Conservation (phyloP, 176 grass and related monocot species). For the Urochloa ruziziensis region DNA sequence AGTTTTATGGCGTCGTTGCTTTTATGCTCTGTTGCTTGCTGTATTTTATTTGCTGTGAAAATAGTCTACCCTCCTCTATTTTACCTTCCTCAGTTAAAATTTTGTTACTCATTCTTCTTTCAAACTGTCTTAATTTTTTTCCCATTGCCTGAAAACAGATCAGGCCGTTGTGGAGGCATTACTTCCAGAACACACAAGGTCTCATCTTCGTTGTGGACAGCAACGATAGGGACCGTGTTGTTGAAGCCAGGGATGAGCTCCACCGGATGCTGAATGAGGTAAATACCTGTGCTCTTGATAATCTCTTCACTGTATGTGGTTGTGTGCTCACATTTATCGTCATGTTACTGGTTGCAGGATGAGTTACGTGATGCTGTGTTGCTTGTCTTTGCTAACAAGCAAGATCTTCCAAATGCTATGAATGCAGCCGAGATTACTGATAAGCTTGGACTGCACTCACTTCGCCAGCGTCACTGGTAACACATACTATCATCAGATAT, state of each 20-base stretch:
- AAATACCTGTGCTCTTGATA: neutral
- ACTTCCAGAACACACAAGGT: conserved; percentile 77
- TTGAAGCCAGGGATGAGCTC: conserved; percentile 74
- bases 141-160: conserved; percentile 44
- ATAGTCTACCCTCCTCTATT: neutral
- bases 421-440: conserved; percentile 70
- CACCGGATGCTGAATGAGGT: conserved; percentile 76
- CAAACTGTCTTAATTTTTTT: neutral
- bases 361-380: conserved; percentile 67
- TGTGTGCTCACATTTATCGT: neutral
- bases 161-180: conserved; percentile 71
- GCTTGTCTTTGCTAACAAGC: conserved; percentile 77
- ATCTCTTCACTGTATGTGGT: neutral
- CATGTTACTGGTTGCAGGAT: conserved; percentile 38
- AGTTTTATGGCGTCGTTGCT: neutral
- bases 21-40: neutral
- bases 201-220: conserved; percentile 75
- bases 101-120: neutral
- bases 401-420: conserved; percentile 83
- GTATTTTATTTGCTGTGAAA: neutral
- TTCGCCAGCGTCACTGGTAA: conserved; percentile 73
- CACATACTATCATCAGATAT: neutral
- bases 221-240: conserved; percentile 72
- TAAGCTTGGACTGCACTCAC: conserved; percentile 72
- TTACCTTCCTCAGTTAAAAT: neutral